Percentiles rank a stretch among this genome's conserved stretches.
These are phyloP conservation scores for Zopfochytrium polystomum DNA, from an alignment of 371 early-diverging fungal species.

Conservation along the genomic window DNA sequence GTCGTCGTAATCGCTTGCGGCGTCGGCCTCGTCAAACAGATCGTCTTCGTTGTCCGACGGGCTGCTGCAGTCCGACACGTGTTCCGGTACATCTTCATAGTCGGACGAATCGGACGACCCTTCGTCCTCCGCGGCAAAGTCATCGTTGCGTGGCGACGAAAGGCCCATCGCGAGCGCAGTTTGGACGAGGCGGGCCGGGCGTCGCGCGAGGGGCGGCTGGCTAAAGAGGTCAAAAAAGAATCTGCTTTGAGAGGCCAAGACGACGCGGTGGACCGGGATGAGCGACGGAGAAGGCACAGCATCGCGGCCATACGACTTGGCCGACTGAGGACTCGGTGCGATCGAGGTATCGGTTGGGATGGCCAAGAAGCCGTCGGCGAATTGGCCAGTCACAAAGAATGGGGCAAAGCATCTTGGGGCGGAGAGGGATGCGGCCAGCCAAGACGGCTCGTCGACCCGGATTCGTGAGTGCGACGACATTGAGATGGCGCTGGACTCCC, in stretches of 20 bases:
- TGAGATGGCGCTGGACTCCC: no score
- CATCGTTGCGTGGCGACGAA: not conserved
- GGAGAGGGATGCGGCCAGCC: no score
- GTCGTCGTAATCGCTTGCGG: not conserved
- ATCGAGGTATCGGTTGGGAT: not conserved
- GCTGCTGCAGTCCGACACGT: no score
- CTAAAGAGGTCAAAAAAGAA: slow-evolving; percentile 18
- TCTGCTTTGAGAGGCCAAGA: slow-evolving; percentile 20
- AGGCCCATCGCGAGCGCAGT: not conserved
- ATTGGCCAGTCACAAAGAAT: slow-evolving; percentile 23
- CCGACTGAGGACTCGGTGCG: not conserved
- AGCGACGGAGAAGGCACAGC: not conserved
- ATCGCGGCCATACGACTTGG: not conserved
- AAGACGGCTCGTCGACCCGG: no score
- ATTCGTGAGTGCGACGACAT: no score
- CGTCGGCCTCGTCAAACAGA: not conserved
- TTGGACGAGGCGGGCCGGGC: not conserved
- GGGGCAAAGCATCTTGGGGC: no score
- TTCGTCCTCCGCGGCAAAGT: not conserved
- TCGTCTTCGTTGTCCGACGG: not conserved
- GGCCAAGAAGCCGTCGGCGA: slow-evolving; percentile 19
- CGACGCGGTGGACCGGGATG: slow-evolving; percentile 24
- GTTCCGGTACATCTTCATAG: no score
- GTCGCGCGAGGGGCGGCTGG: not conserved
- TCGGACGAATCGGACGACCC: no score